Percentiles rank a stretch among this genome's conserved stretches.
phyloP scores from a whole-genome alignment of 208 protist species.

The Jaenimonas drosophilae region DNA sequence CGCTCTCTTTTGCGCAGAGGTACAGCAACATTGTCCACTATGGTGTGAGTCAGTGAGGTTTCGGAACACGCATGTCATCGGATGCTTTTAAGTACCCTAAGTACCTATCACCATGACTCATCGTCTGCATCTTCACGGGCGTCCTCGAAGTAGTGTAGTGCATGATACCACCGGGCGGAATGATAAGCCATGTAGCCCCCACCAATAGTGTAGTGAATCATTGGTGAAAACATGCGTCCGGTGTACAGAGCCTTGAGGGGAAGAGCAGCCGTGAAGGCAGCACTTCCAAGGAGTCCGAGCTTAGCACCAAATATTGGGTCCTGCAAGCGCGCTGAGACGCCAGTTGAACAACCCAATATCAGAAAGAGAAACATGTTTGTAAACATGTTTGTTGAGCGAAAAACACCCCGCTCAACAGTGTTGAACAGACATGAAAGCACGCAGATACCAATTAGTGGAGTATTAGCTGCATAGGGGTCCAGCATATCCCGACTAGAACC shows the following conservation, averaged over 20 bases:
- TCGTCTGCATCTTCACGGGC: conserved; percentile 52
- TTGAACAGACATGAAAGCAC: conserved; percentile 57
- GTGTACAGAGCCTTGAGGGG: conserved; percentile 51
- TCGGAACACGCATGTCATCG: too few species aligned
- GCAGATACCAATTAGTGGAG: conserved; percentile 50
- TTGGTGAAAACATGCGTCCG: conserved; percentile 41
- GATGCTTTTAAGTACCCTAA: too few species aligned
- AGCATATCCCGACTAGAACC: conserved; percentile 35
- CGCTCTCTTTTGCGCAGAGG: background rate
- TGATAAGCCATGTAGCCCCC: conserved; percentile 58
- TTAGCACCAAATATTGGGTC: conserved; percentile 38
- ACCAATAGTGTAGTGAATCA: conserved; percentile 57
- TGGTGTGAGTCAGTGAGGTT: too few species aligned
- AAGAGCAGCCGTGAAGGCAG: conserved; percentile 39
- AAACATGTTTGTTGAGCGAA: conserved; percentile 48
- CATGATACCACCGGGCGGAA: conserved; percentile 23
- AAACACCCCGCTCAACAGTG: conserved; percentile 39
- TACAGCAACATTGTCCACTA: too few species aligned
- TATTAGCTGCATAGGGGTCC: conserved; percentile 37
- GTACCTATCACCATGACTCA: conserved; percentile 17
- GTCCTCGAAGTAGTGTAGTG: conserved; percentile 50
- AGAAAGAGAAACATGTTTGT: conserved; percentile 44
- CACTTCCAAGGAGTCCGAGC: conserved; percentile 29
- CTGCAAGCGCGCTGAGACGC: conserved; percentile 17
- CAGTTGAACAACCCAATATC: conserved; percentile 41